Evolutionary conservation across 1,139 yeast species (phyloP).

Genomic region (Candida dubliniensis): DNA sequence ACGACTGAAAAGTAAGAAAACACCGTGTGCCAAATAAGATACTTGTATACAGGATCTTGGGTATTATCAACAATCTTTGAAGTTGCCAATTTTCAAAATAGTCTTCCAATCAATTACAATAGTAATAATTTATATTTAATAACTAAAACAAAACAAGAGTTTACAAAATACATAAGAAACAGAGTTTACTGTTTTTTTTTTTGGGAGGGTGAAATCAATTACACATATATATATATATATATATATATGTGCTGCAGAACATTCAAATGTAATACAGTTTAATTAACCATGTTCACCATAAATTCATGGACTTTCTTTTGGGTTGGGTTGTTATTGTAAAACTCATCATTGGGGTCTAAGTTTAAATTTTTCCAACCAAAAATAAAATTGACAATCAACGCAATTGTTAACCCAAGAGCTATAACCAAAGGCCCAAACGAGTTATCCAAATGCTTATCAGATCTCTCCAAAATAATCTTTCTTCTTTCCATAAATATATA

Average conservation of each 20-base stretch:
- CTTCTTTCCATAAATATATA: constrained; percentile 70
- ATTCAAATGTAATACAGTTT: neutral
- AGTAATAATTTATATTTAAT: no score
- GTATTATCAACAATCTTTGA: neutral
- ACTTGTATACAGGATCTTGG: constrained; percentile 5
- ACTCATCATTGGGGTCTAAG: constrained; percentile 20
- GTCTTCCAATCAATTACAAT: no score
- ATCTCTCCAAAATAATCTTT: constrained; percentile 71
- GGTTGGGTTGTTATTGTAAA: constrained; percentile 32
- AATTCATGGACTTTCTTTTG: constrained; percentile 39
- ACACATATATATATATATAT: no score
- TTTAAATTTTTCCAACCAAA: constrained; percentile 54
- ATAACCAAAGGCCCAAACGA: constrained; percentile 84
- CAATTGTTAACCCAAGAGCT: constrained; percentile 65
- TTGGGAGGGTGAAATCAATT: neutral
- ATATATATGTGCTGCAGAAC: no score
- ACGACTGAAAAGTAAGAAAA: neutral
- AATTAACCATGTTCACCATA: constrained; percentile 19
- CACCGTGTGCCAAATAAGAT: constrained; percentile 2
- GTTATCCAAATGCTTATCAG: constrained; percentile 85
- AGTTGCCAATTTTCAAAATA: no score
- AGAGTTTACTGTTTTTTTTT: no score
- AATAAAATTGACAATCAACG: constrained; percentile 70
- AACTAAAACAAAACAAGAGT: no score
- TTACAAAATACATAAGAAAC: no score